These are phyloP conservation scores for Xerocomellus dryophilus DNA, from an alignment of 768 basidiomycete species.

Conservation along the genomic window DNA sequence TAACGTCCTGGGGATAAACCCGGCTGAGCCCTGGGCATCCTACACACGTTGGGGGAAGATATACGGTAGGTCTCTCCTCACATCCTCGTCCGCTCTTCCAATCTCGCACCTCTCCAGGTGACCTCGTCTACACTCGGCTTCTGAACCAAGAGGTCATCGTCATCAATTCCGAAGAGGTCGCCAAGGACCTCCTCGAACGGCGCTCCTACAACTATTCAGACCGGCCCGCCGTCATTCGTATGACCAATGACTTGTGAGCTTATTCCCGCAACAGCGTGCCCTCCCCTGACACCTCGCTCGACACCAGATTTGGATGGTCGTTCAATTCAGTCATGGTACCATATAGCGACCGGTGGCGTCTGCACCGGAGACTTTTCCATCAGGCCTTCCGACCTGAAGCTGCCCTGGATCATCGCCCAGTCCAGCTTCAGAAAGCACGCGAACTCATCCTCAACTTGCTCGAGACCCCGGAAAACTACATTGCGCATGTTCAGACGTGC, in stretches of 20 bases:
- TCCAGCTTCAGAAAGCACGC: slow-evolving; percentile 26
- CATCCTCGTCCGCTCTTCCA: slow-evolving; percentile 11
- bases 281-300: neutral
- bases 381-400: slow-evolving; percentile 27
- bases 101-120: slow-evolving; percentile 21
- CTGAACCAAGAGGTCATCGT: slow-evolving; percentile 38
- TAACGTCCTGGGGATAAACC: slow-evolving; percentile 28
- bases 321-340: slow-evolving; percentile 30
- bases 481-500: slow-evolving; percentile 26
- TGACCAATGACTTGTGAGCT: slow-evolving; percentile 32
- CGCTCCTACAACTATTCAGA: slow-evolving; percentile 46
- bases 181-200: slow-evolving; percentile 43
- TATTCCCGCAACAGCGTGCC: neutral
- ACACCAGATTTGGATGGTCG: slow-evolving; percentile 27
- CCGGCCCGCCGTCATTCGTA: slow-evolving; percentile 31
- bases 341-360: slow-evolving; percentile 29
- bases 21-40: slow-evolving; percentile 30
- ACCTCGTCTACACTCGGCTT: slow-evolving; percentile 36
- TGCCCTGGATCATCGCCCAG: slow-evolving; percentile 14
- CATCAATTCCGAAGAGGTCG: slow-evolving; percentile 39
- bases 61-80: slow-evolving; percentile 23
- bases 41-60: slow-evolving; percentile 31
- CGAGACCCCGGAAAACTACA: slow-evolving; percentile 16
- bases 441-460: slow-evolving; percentile 28
- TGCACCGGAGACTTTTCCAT: slow-evolving; percentile 29